A percentile compares a stretch with the other conserved stretches of the same genome.
These are phyloP conservation scores for Ogataea zsoltii DNA, from an alignment of 805 yeast genomes.

Conservation along the genomic window DNA sequence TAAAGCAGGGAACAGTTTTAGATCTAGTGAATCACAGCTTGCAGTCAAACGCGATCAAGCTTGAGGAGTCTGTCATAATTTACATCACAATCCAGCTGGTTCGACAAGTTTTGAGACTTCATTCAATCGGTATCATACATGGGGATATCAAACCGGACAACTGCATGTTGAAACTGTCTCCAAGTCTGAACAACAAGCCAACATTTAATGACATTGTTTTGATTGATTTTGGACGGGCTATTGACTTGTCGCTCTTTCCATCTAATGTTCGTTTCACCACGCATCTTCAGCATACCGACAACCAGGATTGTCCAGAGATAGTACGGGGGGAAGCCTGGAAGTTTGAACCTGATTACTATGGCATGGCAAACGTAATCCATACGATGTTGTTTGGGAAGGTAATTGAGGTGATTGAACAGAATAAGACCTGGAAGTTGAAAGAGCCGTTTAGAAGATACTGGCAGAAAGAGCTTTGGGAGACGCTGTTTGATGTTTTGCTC, in stretches of 20 bases:
- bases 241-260: constrained; percentile 64
- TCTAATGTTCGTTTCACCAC: constrained; percentile 53
- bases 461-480: constrained; percentile 71
- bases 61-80: constrained; percentile 63
- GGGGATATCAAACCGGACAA: constrained; percentile 88
- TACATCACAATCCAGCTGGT: constrained; percentile 67
- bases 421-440: constrained; percentile 35
- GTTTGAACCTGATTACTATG: constrained; percentile 81
- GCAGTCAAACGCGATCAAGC: constrained; percentile 30
- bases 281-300: constrained; percentile 61
- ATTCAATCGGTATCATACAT: constrained; percentile 66
- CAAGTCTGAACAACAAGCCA: constrained; percentile 15
- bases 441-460: constrained; percentile 68
- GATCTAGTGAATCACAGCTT: constrained; percentile 61
- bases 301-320: constrained; percentile 71
- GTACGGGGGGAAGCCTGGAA: constrained; percentile 62
- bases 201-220: constrained; percentile 34
- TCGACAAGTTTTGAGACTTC: constrained; percentile 60
- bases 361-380: constrained; percentile 74
- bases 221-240: constrained; percentile 81
- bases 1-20: constrained; percentile 69
- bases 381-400: constrained; percentile 69
- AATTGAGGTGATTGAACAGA: constrained; percentile 41
- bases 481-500: constrained; percentile 60
- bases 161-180: constrained; percentile 66